Evolutionary conservation across 192 early-diverging fungal genomes (phyloP), one percentile per base, ranked within the genome.

Genomic region (Pilobolus umbonatus): DNA sequence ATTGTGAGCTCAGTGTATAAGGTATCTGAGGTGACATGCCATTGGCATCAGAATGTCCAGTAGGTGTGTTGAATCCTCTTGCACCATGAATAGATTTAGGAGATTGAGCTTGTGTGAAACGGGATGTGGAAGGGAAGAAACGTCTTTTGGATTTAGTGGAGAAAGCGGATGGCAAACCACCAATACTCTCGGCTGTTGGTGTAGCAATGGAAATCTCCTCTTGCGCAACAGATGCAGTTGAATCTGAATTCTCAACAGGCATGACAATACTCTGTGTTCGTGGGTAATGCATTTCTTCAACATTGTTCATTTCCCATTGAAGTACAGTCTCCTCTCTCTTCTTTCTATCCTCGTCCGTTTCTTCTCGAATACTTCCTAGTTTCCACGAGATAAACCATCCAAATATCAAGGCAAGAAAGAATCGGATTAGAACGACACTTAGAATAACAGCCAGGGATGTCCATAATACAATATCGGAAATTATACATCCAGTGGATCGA

Each of bases 311-410:
- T 60, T 73, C 71, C 71, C 71, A 73, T 25, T 63, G 47, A 1
- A 64, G 62, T 12, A 78, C 64, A 5, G 63, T 55, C 42, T 81
- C 77, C 42, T 68, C 69, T 14, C 77, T 61, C 25, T 50, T 53
- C 15, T 71, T 44, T 53, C 74, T 72, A 36, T 79, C 76, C 29
- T 74, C 75, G 26, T 76, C 75, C 31, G 85, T 78, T 57, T 85
- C 78, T 57, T 80, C 71, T 32, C 79, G 79, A 40, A 93, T 80
- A 49, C 84, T 83, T 10, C 93, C 93, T 29, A 95, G 72, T 22
- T 84, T 76, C 73, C 85, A 79, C 6, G 85, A 83, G 46, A 92
- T 70, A 49, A 90, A 80, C 91, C 91, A 94, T 29, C 82, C 81
- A 77, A 92, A 94, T 36, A 83, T 73, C 26, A 93, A 54, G 0